A percentile compares a stretch with the other conserved stretches of the same genome.
These are phyloP conservation scores for Lentinus brumalis DNA, from an alignment of 768 basidiomycete genomes.

Conservation along the genomic window DNA sequence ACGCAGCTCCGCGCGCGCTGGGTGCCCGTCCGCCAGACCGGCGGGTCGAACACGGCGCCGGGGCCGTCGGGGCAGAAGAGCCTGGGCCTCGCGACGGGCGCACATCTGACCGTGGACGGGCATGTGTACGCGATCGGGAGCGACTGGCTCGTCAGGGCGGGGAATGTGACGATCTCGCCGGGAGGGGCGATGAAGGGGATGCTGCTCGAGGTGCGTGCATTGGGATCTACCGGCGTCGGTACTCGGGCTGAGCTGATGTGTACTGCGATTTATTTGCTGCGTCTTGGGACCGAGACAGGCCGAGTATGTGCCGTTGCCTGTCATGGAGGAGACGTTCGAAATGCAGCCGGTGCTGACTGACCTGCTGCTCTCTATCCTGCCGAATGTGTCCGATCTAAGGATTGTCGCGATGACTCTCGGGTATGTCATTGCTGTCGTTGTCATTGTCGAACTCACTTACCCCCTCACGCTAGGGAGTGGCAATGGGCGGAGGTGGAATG, in stretches of 20 bases:
- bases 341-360: slow-evolving; percentile 69
- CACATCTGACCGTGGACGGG: slow-evolving; percentile 75
- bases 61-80: slow-evolving; percentile 8
- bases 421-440: neutral
- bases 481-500: slow-evolving; percentile 84
- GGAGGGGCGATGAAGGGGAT: slow-evolving; percentile 82
- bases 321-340: slow-evolving; percentile 36
- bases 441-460: slow-evolving; percentile 20
- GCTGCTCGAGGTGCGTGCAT: slow-evolving; percentile 67
- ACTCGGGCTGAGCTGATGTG: neutral
- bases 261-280: neutral
- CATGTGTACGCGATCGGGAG: slow-evolving; percentile 73
- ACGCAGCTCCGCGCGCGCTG: slow-evolving; percentile 75
- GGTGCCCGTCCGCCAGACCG: slow-evolving; percentile 65
- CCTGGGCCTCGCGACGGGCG: slow-evolving; percentile 45
- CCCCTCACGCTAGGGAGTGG: slow-evolving; percentile 54
- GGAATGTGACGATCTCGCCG: slow-evolving; percentile 67
- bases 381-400: slow-evolving; percentile 70
- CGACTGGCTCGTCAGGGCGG: slow-evolving; percentile 81
- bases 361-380: slow-evolving; percentile 72
- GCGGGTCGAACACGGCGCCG: neutral
- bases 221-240: neutral
- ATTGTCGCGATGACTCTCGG: slow-evolving; percentile 63
- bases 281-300: slow-evolving; percentile 45
- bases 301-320: slow-evolving; percentile 79